Base-by-base conservation (phyloP, 202 grass and related monocot species). In the Schoenoplectus triqueter region DNA sequence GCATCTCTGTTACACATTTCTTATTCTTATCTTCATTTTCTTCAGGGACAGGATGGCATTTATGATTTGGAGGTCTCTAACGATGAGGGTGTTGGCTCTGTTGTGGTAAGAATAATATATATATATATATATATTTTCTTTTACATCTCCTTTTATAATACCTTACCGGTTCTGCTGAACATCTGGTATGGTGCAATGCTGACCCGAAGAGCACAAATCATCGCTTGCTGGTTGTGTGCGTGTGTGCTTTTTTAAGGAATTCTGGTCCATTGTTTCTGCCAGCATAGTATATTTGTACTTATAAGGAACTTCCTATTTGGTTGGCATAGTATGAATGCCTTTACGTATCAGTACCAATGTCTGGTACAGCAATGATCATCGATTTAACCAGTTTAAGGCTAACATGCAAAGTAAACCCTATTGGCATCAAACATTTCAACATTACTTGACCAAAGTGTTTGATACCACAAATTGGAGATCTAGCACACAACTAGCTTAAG, bases 51-150 rank as follows among this genome's bases (percentile, higher is more conserved):
- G 46, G 47, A 66, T 0, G 80, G 49, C 41, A 54, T 83, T 52
- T 66, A 31, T 55, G 80, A 69, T 57, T 70, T 83, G 48, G 47
- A 52, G 5, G 64, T 83, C 66, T 69, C 19, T 41, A 68, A 68
- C 1, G 0, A n/a, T 54, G 64, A 83, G 19, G 80, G 80, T 3
- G 64, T 83, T 68, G 80, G 10, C 1, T 8, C 63, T 41, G 18
- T 83, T 69, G n/a, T 83, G 4, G 80, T 83, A 83, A 66, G 48
- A 54, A 13, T 68, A 83, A 83, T 51, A 55, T 69, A 31, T 31
- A 31, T 31, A 31, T 31, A 31, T 31, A 31, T 31, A 31, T 31
- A 31, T 31, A 31, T 31, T 31, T 56, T 65, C 41, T 49, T 69
- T 21, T 22, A 2, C 51, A 77, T 60, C 1, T 60, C 31, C 6